Conservation (phyloP, 306 rosid genomes). For the Ormosia emarginata region DNA sequence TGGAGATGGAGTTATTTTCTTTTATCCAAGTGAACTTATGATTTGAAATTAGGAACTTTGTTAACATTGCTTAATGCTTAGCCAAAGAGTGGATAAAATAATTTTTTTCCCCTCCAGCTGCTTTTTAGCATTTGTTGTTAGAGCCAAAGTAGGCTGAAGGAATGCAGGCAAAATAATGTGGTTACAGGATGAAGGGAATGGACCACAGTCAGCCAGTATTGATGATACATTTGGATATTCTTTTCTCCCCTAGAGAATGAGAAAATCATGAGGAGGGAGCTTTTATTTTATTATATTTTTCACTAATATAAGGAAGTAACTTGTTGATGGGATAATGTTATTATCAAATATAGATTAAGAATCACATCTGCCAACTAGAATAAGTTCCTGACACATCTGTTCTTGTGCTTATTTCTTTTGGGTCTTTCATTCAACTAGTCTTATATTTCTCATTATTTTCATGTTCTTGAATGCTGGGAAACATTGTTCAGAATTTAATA, state of each 20-base stretch:
- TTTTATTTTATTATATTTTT: not conserved
- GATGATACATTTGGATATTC: conserved; percentile 8
- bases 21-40: not conserved
- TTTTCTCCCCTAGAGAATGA: not conserved
- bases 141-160: not conserved
- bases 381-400: not conserved
- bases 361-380: not conserved
- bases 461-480: not conserved
- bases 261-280: not conserved
- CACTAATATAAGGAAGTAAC: not conserved
- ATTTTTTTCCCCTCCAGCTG: not conserved
- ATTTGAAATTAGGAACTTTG: not conserved
- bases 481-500: not conserved
- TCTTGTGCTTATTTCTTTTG: not conserved
- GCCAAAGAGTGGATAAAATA: not conserved
- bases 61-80: not conserved
- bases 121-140: not conserved
- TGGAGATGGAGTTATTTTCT: not conserved
- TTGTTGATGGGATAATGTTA: not conserved
- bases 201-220: not conserved
- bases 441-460: not conserved
- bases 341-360: not conserved
- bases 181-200: not conserved
- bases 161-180: not conserved
- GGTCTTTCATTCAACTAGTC: not conserved